These are phyloP conservation scores for Chrysosporium keratinophilum DNA, from an alignment of 2,329 filamentous ascomycete species.

Conservation along the genomic window DNA sequence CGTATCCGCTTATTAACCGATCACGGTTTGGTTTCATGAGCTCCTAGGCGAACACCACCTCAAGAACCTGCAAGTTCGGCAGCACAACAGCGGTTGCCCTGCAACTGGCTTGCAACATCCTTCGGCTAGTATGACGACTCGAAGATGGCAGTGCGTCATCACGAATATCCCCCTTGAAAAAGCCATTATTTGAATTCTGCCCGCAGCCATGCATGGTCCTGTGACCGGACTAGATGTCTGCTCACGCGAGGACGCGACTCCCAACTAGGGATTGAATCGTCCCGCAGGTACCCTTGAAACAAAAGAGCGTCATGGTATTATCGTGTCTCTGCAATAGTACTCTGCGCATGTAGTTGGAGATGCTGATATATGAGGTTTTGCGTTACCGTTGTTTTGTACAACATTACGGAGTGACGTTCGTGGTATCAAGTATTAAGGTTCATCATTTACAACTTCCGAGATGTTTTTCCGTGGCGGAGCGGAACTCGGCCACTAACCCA, in stretches of 20 bases:
- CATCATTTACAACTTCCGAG: no score
- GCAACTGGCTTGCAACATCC: background rate
- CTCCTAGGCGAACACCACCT: background rate
- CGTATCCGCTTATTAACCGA: slow-evolving; percentile 5
- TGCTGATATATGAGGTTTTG: background rate
- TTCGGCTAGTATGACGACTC: background rate
- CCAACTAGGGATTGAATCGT: no score
- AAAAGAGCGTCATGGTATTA: no score
- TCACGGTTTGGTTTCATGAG: background rate
- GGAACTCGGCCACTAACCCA: no score
- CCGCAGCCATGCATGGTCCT: slow-evolving; percentile 6
- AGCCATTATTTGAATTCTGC: background rate
- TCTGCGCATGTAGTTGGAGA: no score
- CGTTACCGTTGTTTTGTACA: background rate
- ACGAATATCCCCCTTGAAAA: background rate
- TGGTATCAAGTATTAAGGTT: no score
- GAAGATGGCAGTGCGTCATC: background rate
- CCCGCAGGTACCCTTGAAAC: no score
- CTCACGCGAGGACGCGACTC: background rate
- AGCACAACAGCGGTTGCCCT: background rate
- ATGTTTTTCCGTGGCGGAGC: background rate
- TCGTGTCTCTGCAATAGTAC: no score
- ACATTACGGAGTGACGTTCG: background rate
- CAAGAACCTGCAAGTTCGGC: background rate
- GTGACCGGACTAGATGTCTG: background rate